Percentiles rank a stretch among this genome's conserved stretches.
Evolutionary conservation across 805 yeast genomes (phyloP).

Genomic region (Candida broadrunensis): DNA sequence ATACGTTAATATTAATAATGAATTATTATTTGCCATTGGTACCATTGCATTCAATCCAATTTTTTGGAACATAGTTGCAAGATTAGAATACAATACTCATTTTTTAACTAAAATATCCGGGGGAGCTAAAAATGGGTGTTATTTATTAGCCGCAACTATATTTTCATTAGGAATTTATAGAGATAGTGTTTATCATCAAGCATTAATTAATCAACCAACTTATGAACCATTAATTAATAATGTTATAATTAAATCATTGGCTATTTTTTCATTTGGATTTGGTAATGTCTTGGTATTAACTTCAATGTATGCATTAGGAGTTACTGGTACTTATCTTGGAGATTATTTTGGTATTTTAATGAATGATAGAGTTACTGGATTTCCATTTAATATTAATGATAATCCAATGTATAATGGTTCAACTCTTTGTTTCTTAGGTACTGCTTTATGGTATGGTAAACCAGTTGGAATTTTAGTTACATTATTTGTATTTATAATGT

Average conservation of each 20-base stretch:
- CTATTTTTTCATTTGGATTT: constrained; percentile 50
- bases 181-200: constrained; percentile 70
- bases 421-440: constrained; percentile 82
- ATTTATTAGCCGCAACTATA: constrained; percentile 75
- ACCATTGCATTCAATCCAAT: constrained; percentile 88
- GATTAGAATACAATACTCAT: constrained; percentile 77
- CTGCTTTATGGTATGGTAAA: constrained; percentile 83
- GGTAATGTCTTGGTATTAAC: constrained; percentile 81
- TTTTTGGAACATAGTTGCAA: constrained; percentile 93
- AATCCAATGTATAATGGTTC: constrained; percentile 99
- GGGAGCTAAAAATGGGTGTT: constrained; percentile 70
- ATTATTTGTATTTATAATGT: constrained; percentile 74
- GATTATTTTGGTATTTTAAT: constrained; percentile 96
- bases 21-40: constrained; percentile 44
- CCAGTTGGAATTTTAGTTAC: constrained; percentile 84
- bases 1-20: constrained; percentile 19
- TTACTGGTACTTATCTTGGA: constrained; percentile 95
- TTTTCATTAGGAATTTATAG: constrained; percentile 82
- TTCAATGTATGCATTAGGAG: constrained; percentile 90
- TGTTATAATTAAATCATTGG: constrained; percentile 43
- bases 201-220: constrained; percentile 69
- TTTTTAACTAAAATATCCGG: constrained; percentile 72
- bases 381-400: constrained; percentile 87
- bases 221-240: constrained; percentile 49
- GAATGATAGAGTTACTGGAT: constrained; percentile 83